phyloP scores from a whole-genome alignment of 2,329 filamentous ascomycete genomes.

The Diaporthe sp. region DNA sequence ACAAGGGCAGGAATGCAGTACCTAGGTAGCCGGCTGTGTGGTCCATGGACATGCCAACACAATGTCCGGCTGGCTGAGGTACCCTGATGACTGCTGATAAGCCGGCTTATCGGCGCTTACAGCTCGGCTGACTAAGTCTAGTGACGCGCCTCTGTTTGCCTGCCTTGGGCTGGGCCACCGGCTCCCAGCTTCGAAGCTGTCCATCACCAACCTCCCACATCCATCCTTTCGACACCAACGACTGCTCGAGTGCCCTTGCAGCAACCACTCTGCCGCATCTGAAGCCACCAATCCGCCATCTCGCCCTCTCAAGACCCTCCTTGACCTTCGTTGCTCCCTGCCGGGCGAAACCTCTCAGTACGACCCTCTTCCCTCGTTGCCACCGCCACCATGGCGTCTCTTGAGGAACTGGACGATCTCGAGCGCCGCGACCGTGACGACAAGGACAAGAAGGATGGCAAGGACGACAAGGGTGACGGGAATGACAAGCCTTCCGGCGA shows the following conservation, averaged over 20 bases:
- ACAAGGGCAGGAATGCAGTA: neutral
- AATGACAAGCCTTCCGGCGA: conserved; percentile 68
- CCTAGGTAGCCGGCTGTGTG: neutral
- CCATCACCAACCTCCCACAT: conserved; percentile 14
- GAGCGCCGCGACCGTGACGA: conserved; percentile 85
- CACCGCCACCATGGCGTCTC: conserved; percentile 79
- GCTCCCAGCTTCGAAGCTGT: conserved; percentile 28
- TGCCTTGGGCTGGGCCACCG: conserved; percentile 25
- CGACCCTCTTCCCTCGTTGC: conserved; percentile 10
- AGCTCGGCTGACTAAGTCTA: conserved; percentile 24
- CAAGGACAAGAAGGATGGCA: conserved; percentile 56
- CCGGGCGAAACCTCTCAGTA: neutral
- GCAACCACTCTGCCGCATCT: neutral
- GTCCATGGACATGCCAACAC: neutral
- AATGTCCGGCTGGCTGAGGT: neutral
- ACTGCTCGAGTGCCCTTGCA: conserved; percentile 6
- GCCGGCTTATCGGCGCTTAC: conserved; percentile 11
- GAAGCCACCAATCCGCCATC: neutral
- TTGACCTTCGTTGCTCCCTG: neutral
- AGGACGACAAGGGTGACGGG: conserved; percentile 68
- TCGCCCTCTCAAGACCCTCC: neutral
- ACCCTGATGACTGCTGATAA: neutral
- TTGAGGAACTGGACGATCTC: conserved; percentile 92
- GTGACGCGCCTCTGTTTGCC: conserved; percentile 34
- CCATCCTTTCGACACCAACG: neutral